Conservation (phyloP, 1,284 basidiomycete genomes). For the Tilletia caries region DNA sequence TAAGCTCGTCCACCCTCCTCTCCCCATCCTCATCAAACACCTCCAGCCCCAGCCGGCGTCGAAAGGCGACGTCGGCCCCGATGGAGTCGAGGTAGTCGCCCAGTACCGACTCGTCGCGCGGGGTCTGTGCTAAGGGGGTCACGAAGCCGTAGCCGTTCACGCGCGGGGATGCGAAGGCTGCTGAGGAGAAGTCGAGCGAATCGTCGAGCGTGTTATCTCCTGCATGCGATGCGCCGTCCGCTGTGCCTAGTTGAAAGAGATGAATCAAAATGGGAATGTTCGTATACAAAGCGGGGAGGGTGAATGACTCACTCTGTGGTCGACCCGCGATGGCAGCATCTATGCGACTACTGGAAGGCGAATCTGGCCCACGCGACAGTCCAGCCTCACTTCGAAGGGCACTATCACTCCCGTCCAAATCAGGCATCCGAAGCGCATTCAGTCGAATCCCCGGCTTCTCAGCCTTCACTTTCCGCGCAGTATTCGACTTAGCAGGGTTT, state of each 20-base stretch:
- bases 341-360: conserved; percentile 39
- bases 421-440: conserved; percentile 12
- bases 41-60: background rate
- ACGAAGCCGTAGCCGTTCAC: conserved; percentile 46
- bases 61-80: background rate
- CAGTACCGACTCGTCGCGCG: conserved; percentile 4
- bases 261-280: background rate
- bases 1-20: background rate
- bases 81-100: conserved; percentile 9
- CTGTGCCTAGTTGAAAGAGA: background rate
- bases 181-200: background rate
- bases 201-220: background rate
- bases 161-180: conserved; percentile 20
- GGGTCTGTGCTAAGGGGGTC: conserved; percentile 20
- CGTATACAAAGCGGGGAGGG: background rate
- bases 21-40: conserved; percentile 11
- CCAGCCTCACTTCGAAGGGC: conserved; percentile 17
- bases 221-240: background rate
- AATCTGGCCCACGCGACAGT: conserved; percentile 16
- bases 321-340: conserved; percentile 39
- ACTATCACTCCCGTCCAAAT: background rate
- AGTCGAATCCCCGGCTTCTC: conserved; percentile 2
- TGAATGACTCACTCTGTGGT: background rate
- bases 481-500: background rate
- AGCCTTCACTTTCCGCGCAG: conserved; percentile 11